Evolutionary conservation across 768 basidiomycete genomes (phyloP).

Genomic region (Steccherinum ochraceum): DNA sequence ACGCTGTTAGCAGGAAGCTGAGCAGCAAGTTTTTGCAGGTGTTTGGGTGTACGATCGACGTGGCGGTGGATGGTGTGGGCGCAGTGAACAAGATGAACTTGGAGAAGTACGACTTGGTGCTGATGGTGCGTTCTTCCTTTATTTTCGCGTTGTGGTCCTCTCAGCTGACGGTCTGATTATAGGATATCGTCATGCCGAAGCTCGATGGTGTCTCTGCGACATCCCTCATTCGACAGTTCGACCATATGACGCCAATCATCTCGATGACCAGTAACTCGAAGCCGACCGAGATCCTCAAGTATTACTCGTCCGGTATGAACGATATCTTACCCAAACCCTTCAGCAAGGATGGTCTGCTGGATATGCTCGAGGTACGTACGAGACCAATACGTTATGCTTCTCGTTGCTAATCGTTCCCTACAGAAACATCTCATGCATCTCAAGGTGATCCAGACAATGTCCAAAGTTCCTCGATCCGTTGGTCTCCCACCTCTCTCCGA

Average conservation of each 20-base stretch:
- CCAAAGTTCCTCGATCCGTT: constrained; percentile 54
- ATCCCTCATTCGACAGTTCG: constrained; percentile 89
- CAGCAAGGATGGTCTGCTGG: constrained; percentile 85
- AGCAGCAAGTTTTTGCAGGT: constrained; percentile 93
- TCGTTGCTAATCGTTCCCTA: constrained; percentile 2
- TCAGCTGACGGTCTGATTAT: constrained; percentile 1
- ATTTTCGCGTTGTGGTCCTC: neutral
- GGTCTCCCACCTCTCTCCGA: constrained; percentile 62
- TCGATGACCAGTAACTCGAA: constrained; percentile 97
- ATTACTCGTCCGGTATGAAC: constrained; percentile 91
- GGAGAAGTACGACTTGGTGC: constrained; percentile 91
- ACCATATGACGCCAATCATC: constrained; percentile 93
- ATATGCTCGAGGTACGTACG: constrained; percentile 77
- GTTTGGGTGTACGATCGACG: constrained; percentile 91
- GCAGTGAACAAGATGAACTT: constrained; percentile 96
- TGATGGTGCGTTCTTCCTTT: constrained; percentile 63
- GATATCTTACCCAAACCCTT: constrained; percentile 96
- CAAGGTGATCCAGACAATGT: constrained; percentile 78
- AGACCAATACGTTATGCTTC: neutral
- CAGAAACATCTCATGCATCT: constrained; percentile 86
- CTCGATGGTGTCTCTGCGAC: constrained; percentile 88
- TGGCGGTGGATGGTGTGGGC: constrained; percentile 87
- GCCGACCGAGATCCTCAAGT: constrained; percentile 89
- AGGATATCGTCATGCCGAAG: constrained; percentile 96
- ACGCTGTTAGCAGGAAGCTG: constrained; percentile 82